Evolutionary conservation across 768 basidiomycete species (phyloP).

Genomic region (Mycena albidolilacea): DNA sequence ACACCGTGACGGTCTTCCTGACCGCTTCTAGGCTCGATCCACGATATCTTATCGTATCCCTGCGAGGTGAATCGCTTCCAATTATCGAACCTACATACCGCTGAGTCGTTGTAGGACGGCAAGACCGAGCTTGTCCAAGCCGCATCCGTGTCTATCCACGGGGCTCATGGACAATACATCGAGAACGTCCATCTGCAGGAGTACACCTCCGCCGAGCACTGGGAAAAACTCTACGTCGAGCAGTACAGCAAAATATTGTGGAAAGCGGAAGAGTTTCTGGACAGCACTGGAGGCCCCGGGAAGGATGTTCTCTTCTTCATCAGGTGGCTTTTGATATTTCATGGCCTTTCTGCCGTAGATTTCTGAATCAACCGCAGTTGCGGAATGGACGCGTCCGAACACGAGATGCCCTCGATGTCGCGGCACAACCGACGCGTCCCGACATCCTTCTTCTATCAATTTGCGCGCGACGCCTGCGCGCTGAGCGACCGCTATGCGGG

Average conservation of each 20-base stretch:
- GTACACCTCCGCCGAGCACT: conserved; percentile 80
- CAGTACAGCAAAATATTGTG: conserved; percentile 74
- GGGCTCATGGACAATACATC: conserved; percentile 89
- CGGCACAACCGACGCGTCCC: conserved; percentile 93
- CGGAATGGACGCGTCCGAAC: conserved; percentile 95
- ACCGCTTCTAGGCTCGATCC: conserved; percentile 70
- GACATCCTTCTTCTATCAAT: conserved; percentile 86
- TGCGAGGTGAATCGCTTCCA: conserved; percentile 75
- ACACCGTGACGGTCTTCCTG: background rate
- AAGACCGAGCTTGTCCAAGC: conserved; percentile 85
- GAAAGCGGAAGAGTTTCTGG: conserved; percentile 80
- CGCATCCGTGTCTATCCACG: conserved; percentile 86
- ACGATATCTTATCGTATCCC: conserved; percentile 93
- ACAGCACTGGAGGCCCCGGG: conserved; percentile 72
- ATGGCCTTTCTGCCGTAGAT: conserved; percentile 4
- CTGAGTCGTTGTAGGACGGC: conserved; percentile 72
- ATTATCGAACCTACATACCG: conserved; percentile 1
- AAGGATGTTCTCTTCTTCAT: conserved; percentile 89
- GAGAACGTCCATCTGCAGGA: conserved; percentile 88
- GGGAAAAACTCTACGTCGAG: conserved; percentile 77
- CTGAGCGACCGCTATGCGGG: conserved; percentile 77
- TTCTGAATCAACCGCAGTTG: conserved; percentile 64
- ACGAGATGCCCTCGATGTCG: conserved; percentile 93
- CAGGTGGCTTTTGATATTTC: conserved; percentile 64
- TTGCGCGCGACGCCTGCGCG: conserved; percentile 77